Evolutionary conservation across 306 rosid genomes (phyloP).

Genomic region (Oxytropis ochrocephala): DNA sequence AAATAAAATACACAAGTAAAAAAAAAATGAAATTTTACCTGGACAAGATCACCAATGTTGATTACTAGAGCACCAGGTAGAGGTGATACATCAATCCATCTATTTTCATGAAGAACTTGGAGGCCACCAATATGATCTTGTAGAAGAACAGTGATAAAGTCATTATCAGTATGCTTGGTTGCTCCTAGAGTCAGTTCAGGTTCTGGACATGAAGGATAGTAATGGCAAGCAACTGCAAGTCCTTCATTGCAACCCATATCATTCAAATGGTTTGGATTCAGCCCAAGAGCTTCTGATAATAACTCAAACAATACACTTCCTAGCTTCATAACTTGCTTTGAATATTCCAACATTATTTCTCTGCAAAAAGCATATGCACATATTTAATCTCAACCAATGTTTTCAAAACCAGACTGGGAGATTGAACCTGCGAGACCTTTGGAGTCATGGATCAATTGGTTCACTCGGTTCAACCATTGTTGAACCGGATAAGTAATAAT

Average conservation of each 20-base stretch:
- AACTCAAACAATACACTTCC: slow-evolving; percentile 13
- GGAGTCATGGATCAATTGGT: no score
- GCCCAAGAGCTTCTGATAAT: slow-evolving; percentile 28
- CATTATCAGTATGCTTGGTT: slow-evolving; percentile 16
- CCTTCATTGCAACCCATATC: slow-evolving; percentile 22
- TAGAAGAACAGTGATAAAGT: slow-evolving; percentile 29
- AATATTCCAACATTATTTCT: slow-evolving; percentile 29
- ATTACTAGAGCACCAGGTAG: slow-evolving; percentile 19
- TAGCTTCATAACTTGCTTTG: slow-evolving; percentile 15
- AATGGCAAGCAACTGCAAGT: slow-evolving; percentile 4
- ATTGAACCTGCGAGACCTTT: no score
- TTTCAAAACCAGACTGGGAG: no score
- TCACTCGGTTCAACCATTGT: no score
- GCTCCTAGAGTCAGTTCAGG: slow-evolving; percentile 26
- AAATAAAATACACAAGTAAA: no score
- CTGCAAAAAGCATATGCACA: no score
- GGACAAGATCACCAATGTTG: slow-evolving; percentile 31
- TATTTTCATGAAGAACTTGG: slow-evolving; percentile 13
- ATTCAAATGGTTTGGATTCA: slow-evolving; percentile 15
- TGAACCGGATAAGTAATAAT: no score
- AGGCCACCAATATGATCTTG: slow-evolving; percentile 36
- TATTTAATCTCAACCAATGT: no score
- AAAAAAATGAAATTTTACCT: slow-evolving; percentile 14
- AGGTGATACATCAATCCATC: slow-evolving; percentile 21
- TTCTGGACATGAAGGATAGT: slow-evolving; percentile 35